phyloP scores from a whole-genome alignment of 1,284 basidiomycete species.

The Tylopilus sp. region DNA sequence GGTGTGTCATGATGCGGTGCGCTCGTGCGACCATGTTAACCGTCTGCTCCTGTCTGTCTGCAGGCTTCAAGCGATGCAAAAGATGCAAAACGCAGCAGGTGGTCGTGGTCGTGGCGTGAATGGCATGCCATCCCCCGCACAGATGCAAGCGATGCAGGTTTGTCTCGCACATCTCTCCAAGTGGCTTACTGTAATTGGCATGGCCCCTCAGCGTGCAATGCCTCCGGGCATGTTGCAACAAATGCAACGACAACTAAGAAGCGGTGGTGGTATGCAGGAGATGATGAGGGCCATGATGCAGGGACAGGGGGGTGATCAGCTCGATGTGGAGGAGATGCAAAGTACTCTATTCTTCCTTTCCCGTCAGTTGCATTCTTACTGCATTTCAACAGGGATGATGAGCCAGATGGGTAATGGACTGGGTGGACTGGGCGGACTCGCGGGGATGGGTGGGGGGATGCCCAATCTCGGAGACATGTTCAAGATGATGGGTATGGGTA shows the following conservation, averaged over 20 bases:
- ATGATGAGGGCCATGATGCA: slow-evolving; percentile 98
- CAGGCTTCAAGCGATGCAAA: slow-evolving; percentile 84
- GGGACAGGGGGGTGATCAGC: slow-evolving; percentile 76
- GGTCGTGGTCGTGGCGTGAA: slow-evolving; percentile 80
- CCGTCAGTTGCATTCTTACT: slow-evolving; percentile 13
- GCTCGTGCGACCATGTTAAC: slow-evolving; percentile 1
- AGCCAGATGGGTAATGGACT: slow-evolving; percentile 72
- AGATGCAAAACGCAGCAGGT: slow-evolving; percentile 83
- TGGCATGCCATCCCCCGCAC: slow-evolving; percentile 87
- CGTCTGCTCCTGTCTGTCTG: background rate
- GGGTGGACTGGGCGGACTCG: slow-evolving; percentile 51
- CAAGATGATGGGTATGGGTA: slow-evolving; percentile 83
- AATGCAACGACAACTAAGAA: slow-evolving; percentile 77
- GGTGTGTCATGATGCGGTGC: slow-evolving; percentile 43
- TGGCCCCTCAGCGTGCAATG: slow-evolving; percentile 63
- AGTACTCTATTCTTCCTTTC: slow-evolving; percentile 42
- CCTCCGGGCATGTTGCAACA: slow-evolving; percentile 87
- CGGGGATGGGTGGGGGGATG: slow-evolving; percentile 48
- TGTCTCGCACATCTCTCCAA: slow-evolving; percentile 22
- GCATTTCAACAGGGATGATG: slow-evolving; percentile 68
- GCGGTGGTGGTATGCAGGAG: slow-evolving; percentile 87
- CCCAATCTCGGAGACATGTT: slow-evolving; percentile 72
- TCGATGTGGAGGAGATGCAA: slow-evolving; percentile 86
- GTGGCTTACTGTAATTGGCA: slow-evolving; percentile 11
- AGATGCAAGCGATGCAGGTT: slow-evolving; percentile 90